Percentiles rank a stretch among this genome's conserved stretches.
These are phyloP conservation scores for Sporisorium graminicola DNA, from an alignment of 1,284 basidiomycete genomes.

Conservation along the genomic window DNA sequence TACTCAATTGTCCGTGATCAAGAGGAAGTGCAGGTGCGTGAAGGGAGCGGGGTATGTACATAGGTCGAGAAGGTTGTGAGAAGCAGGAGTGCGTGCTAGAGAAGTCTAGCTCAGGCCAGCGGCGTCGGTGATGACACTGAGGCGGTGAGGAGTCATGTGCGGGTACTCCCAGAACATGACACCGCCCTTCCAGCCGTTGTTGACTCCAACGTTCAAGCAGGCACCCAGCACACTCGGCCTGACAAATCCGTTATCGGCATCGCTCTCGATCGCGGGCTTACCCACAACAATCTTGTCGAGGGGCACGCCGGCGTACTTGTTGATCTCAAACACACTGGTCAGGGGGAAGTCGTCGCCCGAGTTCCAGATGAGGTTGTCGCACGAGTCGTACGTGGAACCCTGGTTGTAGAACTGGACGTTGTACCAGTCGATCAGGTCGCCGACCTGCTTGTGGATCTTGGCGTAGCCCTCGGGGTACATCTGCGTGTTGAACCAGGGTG, in stretches of 20 bases:
- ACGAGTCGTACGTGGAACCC: constrained; percentile 39
- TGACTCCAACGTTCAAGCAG: constrained; percentile 75
- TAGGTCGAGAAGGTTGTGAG: too few species aligned
- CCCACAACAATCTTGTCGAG: constrained; percentile 76
- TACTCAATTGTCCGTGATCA: constrained; percentile 40
- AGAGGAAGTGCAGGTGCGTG: constrained; percentile 4
- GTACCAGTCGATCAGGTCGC: constrained; percentile 71
- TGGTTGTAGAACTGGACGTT: constrained; percentile 70
- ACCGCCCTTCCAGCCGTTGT: constrained; percentile 76
- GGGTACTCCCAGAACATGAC: constrained; percentile 58
- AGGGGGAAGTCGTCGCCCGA: constrained; percentile 74
- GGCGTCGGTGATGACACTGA: constrained; percentile 44
- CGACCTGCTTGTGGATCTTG: constrained; percentile 44
- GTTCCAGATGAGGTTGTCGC: constrained; percentile 73
- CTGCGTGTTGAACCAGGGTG: constrained; percentile 56
- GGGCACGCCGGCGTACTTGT: constrained; percentile 73
- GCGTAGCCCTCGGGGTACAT: constrained; percentile 45
- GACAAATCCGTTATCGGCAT: constrained; percentile 77
- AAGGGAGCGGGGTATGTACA: too few species aligned
- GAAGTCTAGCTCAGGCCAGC: constrained; percentile 36
- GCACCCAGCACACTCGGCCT: constrained; percentile 73
- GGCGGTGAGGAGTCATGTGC: constrained; percentile 46
- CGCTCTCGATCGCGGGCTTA: constrained; percentile 74
- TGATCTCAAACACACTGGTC: constrained; percentile 76
- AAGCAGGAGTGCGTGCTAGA: background rate